Evolutionary conservation across 495 filamentous ascomycete species (phyloP), one percentile per base, ranked within the genome.

Genomic region (Penicillium daleae): DNA sequence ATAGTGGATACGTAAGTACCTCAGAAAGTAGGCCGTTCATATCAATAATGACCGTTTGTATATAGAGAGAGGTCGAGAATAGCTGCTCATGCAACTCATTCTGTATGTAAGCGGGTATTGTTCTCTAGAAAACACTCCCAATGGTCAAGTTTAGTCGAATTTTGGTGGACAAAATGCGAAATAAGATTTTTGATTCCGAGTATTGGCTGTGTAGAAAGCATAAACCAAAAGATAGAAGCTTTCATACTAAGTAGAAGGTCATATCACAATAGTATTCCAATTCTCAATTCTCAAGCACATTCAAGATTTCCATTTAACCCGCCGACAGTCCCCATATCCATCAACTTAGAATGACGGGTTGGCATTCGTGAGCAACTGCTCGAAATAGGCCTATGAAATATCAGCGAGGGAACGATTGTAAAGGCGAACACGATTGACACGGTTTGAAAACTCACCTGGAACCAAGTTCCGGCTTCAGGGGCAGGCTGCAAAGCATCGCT

Each of bases 381-480:
- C 86, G 72, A 92, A 92, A 82, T 48, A 59, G 19, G 81, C 70
- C 71, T 74, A 26, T 0, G 24, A n/a, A 61, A 24, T 48, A 27
- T 37, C 17, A 57, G 59, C 27, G 29, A 22, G 8, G 15, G 29
- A 26, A 27, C 19, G 17, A 13, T 27, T 1, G 10, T 17, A 12
- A 40, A 37, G 15, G 15, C 3, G 8, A 46, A 4, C 8, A 10
- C 5, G 10, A 44, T 10, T 1, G 61, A 33, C 37, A 56, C 24
- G 17, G 3, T 6, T 37, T 32, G n/a, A 29, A 31, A 44, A 62
- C 72, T 56, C 50, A 74, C 88, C 85, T 92, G 86, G 85, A 91
- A 89, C 90, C 91, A 93, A 22, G 78, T 75, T 50, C 90, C 89
- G 61, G 90, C 90, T 80, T 94, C 88, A 53, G 91, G 91, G n/a